Percentiles rank a stretch among this genome's conserved stretches.
Evolutionary conservation across 2,329 filamentous ascomycete genomes (phyloP).

Genomic region (Elsinoe fawcettii): DNA sequence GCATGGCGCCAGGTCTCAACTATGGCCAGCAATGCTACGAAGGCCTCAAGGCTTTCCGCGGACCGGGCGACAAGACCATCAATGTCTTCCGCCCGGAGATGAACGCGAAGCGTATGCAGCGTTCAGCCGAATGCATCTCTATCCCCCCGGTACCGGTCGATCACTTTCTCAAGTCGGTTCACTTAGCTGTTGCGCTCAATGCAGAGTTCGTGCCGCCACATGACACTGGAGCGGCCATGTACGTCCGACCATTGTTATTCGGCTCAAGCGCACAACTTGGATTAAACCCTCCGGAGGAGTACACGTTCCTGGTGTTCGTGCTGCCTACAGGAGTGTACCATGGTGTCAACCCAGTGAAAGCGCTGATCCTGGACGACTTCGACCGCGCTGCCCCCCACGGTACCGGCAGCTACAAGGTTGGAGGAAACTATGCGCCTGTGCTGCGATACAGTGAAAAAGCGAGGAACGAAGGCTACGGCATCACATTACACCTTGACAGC

Average conservation of each 20-base stretch:
- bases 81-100: slow-evolving; percentile 27
- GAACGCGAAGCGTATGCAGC: slow-evolving; percentile 28
- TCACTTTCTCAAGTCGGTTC: slow-evolving; percentile 25
- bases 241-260: slow-evolving; percentile 32
- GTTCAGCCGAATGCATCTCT: slow-evolving; percentile 25
- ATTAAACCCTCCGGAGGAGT: slow-evolving; percentile 23
- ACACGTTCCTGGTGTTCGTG: slow-evolving; percentile 29
- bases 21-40: slow-evolving; percentile 98
- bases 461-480: slow-evolving; percentile 25
- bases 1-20: slow-evolving; percentile 91
- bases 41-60: slow-evolving; percentile 43
- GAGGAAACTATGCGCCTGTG: slow-evolving; percentile 34
- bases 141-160: slow-evolving; percentile 28
- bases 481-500: slow-evolving; percentile 32
- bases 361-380: slow-evolving; percentile 30
- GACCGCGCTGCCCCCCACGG: slow-evolving; percentile 32
- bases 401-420: slow-evolving; percentile 30
- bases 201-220: slow-evolving; percentile 26
- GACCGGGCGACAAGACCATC: slow-evolving; percentile 21
- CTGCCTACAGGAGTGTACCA: slow-evolving; percentile 25
- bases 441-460: slow-evolving; percentile 29
- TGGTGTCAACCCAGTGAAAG: slow-evolving; percentile 23
- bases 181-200: slow-evolving; percentile 25
- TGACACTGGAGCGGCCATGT: slow-evolving; percentile 26
- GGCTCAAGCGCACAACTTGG: slow-evolving; percentile 25